Percentiles rank a stretch among this genome's conserved stretches.
Conservation (phyloP, 1,139 yeast species). For the Nakaseomyces uthaithaninus region DNA sequence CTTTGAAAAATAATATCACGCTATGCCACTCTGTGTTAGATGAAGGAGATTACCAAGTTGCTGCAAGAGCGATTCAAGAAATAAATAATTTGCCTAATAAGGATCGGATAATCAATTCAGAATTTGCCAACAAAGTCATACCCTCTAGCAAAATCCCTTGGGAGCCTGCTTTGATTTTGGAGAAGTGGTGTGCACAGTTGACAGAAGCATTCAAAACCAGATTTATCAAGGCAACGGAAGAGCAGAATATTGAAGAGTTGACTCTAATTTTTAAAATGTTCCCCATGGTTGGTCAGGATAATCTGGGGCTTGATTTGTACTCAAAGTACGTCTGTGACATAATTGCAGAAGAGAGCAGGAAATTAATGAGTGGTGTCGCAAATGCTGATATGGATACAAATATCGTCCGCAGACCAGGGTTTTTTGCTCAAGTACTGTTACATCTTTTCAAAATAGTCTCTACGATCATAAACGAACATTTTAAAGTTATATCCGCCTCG, state of each 20-base stretch:
- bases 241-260: slow-evolving; percentile 56
- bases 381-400: slow-evolving; percentile 22
- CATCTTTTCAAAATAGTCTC: slow-evolving; percentile 81
- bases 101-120: slow-evolving; percentile 45
- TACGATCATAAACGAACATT: slow-evolving; percentile 76
- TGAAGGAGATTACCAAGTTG: slow-evolving; percentile 49
- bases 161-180: slow-evolving; percentile 51
- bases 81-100: slow-evolving; percentile 61
- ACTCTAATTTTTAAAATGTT: slow-evolving; percentile 66
- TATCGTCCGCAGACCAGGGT: slow-evolving; percentile 25
- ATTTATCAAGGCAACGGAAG: slow-evolving; percentile 61
- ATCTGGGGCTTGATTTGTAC: slow-evolving; percentile 69
- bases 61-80: slow-evolving; percentile 57
- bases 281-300: slow-evolving; percentile 72
- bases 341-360: slow-evolving; percentile 69
- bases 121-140: slow-evolving; percentile 73
- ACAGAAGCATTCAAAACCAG: slow-evolving; percentile 50
- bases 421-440: slow-evolving; percentile 62
- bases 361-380: slow-evolving; percentile 28
- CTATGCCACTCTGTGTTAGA: slow-evolving; percentile 24
- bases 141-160: slow-evolving; percentile 90
- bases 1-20: slow-evolving; percentile 35
- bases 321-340: slow-evolving; percentile 80
- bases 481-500: slow-evolving; percentile 62
- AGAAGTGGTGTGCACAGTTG: slow-evolving; percentile 51